A percentile compares a stretch with the other conserved stretches of the same genome.
Conservation (phyloP, 2,329 filamentous ascomycete genomes). For the Venturia aucupariae region DNA sequence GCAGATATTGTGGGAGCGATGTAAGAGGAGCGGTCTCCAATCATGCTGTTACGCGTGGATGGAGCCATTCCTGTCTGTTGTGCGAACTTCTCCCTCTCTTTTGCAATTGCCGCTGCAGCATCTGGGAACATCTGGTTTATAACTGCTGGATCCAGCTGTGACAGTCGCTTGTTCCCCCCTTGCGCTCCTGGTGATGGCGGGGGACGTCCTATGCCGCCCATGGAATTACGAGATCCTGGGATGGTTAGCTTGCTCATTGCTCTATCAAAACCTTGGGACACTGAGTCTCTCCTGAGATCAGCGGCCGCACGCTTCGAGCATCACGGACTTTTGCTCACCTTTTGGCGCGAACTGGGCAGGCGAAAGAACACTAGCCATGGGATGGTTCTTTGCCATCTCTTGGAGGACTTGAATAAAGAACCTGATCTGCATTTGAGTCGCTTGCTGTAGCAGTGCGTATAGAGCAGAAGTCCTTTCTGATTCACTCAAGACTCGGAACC, state of each 20-base stretch:
- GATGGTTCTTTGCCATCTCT: slow-evolving; percentile 97
- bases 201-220: slow-evolving; percentile 56
- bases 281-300: slow-evolving; percentile 50
- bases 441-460: slow-evolving; percentile 94
- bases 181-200: slow-evolving; percentile 61
- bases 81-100: slow-evolving; percentile 94
- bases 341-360: slow-evolving; percentile 91
- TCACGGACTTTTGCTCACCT: slow-evolving; percentile 45
- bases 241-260: slow-evolving; percentile 93
- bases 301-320: neutral
- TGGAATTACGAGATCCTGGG: slow-evolving; percentile 76
- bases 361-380: slow-evolving; percentile 90
- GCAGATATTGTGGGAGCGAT: slow-evolving; percentile 65
- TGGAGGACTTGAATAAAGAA: slow-evolving; percentile 99
- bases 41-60: slow-evolving; percentile 86
- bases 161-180: slow-evolving; percentile 62
- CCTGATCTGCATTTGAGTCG: slow-evolving; percentile 94
- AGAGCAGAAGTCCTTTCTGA: slow-evolving; percentile 91
- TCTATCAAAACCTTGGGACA: slow-evolving; percentile 92
- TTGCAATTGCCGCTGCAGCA: slow-evolving; percentile 94
- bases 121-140: slow-evolving; percentile 99
- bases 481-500: slow-evolving; percentile 96
- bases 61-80: slow-evolving; percentile 87
- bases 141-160: slow-evolving; percentile 81
- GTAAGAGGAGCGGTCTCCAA: slow-evolving; percentile 67